Evolutionary conservation across 1,284 basidiomycete species (phyloP).

Genomic region (Ceraceosorus guamensis): DNA sequence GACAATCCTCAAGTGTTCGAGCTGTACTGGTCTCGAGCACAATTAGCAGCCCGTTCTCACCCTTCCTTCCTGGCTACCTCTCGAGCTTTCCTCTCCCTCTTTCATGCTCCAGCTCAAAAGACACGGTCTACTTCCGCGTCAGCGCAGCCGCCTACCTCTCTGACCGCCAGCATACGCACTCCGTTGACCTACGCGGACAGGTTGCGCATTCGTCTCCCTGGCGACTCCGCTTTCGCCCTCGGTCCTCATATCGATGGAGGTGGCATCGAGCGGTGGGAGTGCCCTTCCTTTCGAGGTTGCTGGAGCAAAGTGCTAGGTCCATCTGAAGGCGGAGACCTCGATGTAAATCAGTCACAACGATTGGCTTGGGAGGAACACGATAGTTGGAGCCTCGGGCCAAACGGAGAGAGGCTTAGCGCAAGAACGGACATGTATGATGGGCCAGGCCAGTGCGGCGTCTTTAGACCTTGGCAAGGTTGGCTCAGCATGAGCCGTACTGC

Average conservation of each 20-base stretch:
- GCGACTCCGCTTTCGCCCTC: slow-evolving; percentile 63
- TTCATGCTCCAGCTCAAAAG: slow-evolving; percentile 19
- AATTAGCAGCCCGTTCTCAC: slow-evolving; percentile 19
- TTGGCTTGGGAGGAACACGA: slow-evolving; percentile 57
- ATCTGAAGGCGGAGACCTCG: slow-evolving; percentile 50
- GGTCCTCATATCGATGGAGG: slow-evolving; percentile 72
- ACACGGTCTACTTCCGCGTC: neutral
- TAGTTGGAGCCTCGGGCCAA: slow-evolving; percentile 45
- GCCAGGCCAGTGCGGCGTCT: slow-evolving; percentile 60
- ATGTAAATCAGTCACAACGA: too few species aligned
- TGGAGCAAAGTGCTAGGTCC: slow-evolving; percentile 57
- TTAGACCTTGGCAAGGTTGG: slow-evolving; percentile 71
- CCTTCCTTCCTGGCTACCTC: slow-evolving; percentile 13
- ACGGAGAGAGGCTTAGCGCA: slow-evolving; percentile 22
- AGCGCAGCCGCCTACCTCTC: slow-evolving; percentile 3
- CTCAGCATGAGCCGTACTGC: slow-evolving; percentile 58
- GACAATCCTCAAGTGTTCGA: slow-evolving; percentile 37
- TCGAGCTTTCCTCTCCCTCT: slow-evolving; percentile 21
- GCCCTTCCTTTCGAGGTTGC: slow-evolving; percentile 57
- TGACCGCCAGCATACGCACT: slow-evolving; percentile 56
- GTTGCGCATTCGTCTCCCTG: slow-evolving; percentile 65
- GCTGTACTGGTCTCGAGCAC: slow-evolving; percentile 30
- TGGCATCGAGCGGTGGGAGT: slow-evolving; percentile 71
- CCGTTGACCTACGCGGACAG: slow-evolving; percentile 70
- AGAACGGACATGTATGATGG: slow-evolving; percentile 32